These are phyloP conservation scores for Trametes gibbosa DNA, from an alignment of 768 basidiomycete species.

Conservation along the genomic window DNA sequence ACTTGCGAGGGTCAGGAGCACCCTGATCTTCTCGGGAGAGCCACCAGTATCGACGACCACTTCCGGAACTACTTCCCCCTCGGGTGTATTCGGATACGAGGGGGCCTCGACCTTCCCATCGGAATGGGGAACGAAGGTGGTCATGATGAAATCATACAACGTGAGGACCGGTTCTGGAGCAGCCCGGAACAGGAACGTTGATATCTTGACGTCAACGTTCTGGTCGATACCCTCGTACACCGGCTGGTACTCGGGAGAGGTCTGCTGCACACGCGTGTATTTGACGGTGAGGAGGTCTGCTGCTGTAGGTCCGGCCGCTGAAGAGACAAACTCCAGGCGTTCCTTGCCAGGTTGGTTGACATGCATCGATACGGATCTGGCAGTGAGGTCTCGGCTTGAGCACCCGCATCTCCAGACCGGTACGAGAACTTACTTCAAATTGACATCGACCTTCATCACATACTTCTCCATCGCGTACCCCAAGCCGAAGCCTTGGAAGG, in stretches of 20 bases:
- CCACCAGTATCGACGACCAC: slow-evolving; percentile 5
- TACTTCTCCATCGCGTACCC: slow-evolving; percentile 73
- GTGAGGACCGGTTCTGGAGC: slow-evolving; percentile 89
- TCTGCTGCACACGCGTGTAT: slow-evolving; percentile 76
- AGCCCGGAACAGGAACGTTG: slow-evolving; percentile 85
- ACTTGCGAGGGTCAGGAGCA: slow-evolving; percentile 79
- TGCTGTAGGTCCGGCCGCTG: slow-evolving; percentile 41
- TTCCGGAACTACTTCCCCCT: slow-evolving; percentile 6
- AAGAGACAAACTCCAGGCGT: slow-evolving; percentile 66
- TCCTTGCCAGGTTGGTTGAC: slow-evolving; percentile 56
- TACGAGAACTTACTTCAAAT: slow-evolving; percentile 53
- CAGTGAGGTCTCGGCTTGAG: background rate
- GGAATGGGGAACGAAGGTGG: slow-evolving; percentile 74
- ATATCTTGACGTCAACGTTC: slow-evolving; percentile 80
- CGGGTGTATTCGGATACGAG: slow-evolving; percentile 4
- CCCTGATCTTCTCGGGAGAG: slow-evolving; percentile 58
- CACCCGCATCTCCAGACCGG: background rate
- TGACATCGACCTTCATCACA: slow-evolving; percentile 84
- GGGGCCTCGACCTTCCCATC: slow-evolving; percentile 26
- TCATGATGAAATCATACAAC: slow-evolving; percentile 96
- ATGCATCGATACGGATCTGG: slow-evolving; percentile 73
- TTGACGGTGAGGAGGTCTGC: slow-evolving; percentile 74
- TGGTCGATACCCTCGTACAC: slow-evolving; percentile 86
- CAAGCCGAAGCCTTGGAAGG: slow-evolving; percentile 75
- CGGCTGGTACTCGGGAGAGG: slow-evolving; percentile 81